Percentiles rank a stretch among this genome's conserved stretches.
Evolutionary conservation across 177 flowering plant species (phyloP).

Genomic region (Tripterygium wilfordii): DNA sequence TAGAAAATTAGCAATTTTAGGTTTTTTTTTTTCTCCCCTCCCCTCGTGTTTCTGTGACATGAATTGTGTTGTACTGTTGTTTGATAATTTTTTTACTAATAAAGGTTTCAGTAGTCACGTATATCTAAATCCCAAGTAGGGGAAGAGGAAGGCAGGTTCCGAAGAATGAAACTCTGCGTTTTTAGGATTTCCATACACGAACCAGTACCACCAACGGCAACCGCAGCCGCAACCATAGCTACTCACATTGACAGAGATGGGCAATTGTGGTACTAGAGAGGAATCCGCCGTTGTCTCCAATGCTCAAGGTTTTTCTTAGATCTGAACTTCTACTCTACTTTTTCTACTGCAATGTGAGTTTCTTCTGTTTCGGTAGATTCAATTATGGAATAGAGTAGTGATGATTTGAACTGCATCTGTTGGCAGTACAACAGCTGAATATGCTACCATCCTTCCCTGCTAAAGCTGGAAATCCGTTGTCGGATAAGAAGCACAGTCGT

Average conservation of each 20-base stretch:
- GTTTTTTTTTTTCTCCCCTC: too few relatives aligned
- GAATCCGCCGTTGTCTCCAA: slow-evolving; percentile 81
- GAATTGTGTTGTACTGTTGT: too few relatives aligned
- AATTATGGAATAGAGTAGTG: too few relatives aligned
- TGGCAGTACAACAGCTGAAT: slow-evolving; percentile 69
- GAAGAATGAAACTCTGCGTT: slow-evolving; percentile 9
- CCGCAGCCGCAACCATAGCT: neutral
- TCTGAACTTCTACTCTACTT: slow-evolving; percentile 8
- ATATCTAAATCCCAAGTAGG: neutral
- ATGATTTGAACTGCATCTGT: too few relatives aligned
- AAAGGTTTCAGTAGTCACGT: neutral
- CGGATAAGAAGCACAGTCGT: slow-evolving; percentile 60
- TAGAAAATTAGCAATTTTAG: too few relatives aligned
- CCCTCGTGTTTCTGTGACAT: too few relatives aligned
- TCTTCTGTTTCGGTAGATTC: too few relatives aligned
- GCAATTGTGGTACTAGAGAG: slow-evolving; percentile 94
- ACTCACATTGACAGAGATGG: slow-evolving; percentile 54
- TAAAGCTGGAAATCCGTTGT: slow-evolving; percentile 24
- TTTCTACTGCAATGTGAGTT: slow-evolving; percentile 1
- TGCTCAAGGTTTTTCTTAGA: slow-evolving; percentile 63
- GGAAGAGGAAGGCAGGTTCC: neutral
- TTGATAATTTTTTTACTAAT: too few relatives aligned
- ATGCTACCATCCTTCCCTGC: slow-evolving; percentile 27
- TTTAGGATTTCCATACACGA: neutral
- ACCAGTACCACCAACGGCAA: neutral